Percentiles rank a stretch among this genome's conserved stretches.
Conservation (phyloP, 2,329 filamentous ascomycete species). For the Penicillium sp. region DNA sequence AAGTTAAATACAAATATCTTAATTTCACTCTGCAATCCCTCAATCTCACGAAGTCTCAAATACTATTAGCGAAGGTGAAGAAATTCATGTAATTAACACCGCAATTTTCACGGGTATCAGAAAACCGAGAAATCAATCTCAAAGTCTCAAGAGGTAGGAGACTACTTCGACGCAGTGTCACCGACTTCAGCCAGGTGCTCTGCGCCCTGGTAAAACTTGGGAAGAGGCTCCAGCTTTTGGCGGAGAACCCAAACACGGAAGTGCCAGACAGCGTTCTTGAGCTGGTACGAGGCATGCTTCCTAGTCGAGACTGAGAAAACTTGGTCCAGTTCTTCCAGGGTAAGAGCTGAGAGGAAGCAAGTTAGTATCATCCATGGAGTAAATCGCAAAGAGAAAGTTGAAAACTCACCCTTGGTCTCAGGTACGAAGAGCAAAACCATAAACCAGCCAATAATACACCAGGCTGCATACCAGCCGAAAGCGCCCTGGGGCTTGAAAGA, state of each 20-base stretch:
- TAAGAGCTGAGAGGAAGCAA: conserved; percentile 30
- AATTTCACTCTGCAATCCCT: background rate
- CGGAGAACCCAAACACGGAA: conserved; percentile 41
- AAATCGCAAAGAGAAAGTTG: background rate
- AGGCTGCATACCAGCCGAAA: conserved; percentile 57
- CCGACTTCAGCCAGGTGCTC: conserved; percentile 23
- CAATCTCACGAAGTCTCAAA: background rate
- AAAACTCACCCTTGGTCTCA: conserved; percentile 45
- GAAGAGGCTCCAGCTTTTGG: conserved; percentile 36
- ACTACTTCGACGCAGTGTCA: conserved; percentile 3
- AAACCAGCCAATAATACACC: conserved; percentile 55
- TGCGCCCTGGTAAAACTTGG: conserved; percentile 33
- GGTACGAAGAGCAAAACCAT: conserved; percentile 53
- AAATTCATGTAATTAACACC: background rate
- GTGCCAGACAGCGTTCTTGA: conserved; percentile 41
- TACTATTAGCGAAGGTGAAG: background rate
- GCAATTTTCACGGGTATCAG: background rate
- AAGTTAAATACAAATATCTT: background rate
- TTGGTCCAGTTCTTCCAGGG: conserved; percentile 50
- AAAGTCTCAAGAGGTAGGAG: background rate
- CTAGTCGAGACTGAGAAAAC: conserved; percentile 54
- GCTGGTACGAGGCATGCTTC: conserved; percentile 42
- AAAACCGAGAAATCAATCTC: background rate
- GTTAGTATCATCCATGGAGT: conserved; percentile 10
- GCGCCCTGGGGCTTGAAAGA: conserved; percentile 54